Evolutionary conservation across 345 rosid species (phyloP), one percentile per base, ranked within the genome.

Genomic region (Acer saccharum): DNA sequence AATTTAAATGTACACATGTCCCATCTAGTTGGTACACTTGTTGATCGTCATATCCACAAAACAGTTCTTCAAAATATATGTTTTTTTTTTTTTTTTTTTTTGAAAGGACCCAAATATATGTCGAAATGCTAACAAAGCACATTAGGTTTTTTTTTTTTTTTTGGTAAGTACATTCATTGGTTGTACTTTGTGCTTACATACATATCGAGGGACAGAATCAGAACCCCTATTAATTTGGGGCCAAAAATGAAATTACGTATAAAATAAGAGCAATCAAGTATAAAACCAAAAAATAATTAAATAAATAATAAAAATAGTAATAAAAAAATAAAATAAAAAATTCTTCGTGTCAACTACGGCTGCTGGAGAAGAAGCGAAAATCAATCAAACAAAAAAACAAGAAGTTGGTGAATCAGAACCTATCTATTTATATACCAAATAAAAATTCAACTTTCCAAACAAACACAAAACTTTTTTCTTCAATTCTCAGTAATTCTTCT

Each of bases 331-430:
- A 52, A 41, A 35, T 4, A 35, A 5, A 4, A 35, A 35, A 35
- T 0, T 3, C 39, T 35, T 35, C 39, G 39, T 55, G 71, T 76
- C 71, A 25, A 77, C 65, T 25, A 35, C 43, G 68, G 75, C 71
- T 10, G 80, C 80, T 35, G 39, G 5, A 4, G 35, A n/a, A 57
- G 62, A 18, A 21, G 39, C 6, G 11, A 69, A 55, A 71, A 29
- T 10, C 48, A 29, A 29, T 29, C 32, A 11, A 17, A 61, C 3
- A 32, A 7, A 16, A 13, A 35, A 35, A 4, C 5, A 8, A 6
- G 25, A 23, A 4, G 61, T 64, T 46, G 61, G 69, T 44, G 77
- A 17, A 25, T 23, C 77, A 18, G 23, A 18, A 14, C 25, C 25
- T 25, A 16, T 17, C 27, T 25, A 1, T 73, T 4, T 43, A 9